Base-by-base conservation (phyloP, 805 yeast species). In the Komagataella phaffii region DNA sequence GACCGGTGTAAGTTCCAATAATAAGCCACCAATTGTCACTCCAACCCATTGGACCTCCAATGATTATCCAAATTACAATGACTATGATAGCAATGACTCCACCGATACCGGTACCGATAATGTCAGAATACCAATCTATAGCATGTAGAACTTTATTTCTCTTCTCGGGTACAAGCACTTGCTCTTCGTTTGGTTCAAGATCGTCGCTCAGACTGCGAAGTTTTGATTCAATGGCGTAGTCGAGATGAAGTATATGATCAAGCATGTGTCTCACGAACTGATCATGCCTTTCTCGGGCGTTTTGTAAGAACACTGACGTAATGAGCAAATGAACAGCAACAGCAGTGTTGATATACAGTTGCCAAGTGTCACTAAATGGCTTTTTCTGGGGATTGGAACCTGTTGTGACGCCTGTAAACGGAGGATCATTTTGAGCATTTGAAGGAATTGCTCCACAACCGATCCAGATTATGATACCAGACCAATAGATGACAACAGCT, bases 1-100 rank as follows among this genome's bases (percentile, higher is more conserved):
- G 59, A 21, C 76, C 76, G 0, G 76, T 69, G 54, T 72, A 72
- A 2, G 76, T 70, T 48, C 76, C 76, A 53, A 70, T 71, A 45
- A 72, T 69, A 46, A 72, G 58, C 75, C 75, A 72, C 76, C 76
- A 72, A 52, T 69, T 61, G 49, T 62, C 65, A 56, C 57, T 21
- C 67, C 68, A 72, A 36, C 57, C 24, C 69, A 72, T 61, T n/a
- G 60, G 51, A 45, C 56, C 49, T 46, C 76, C 76, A 40, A 70
- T 59, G 19, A 59, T 58, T 17, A 70, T 17, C 76, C 76, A 72
- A 18, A 57, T 65, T 12, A 56, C 58, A 50, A 72, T 63, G 8
- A 64, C 75, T 21, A 53, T 55, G 17, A 59, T 44, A 14, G 70
- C 64, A 46, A 72, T 59, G 3, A 62, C 45, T 1, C 70, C 59